Conservation (phyloP, 768 basidiomycete species). For the Peribolospora kevripleyi region DNA sequence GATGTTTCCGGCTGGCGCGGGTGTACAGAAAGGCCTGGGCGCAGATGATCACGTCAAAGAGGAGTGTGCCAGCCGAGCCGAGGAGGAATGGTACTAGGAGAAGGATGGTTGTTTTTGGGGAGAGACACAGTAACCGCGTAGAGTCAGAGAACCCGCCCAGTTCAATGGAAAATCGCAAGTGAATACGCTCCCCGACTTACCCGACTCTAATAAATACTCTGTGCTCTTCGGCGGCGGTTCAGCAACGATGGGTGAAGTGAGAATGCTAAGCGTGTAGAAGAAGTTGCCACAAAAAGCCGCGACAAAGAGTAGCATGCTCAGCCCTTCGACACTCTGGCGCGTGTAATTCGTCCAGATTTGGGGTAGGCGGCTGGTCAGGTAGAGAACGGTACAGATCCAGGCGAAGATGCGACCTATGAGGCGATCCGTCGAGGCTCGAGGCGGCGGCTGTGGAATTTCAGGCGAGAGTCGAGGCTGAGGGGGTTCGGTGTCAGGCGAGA, state of each 20-base stretch:
- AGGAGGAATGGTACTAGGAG: slow-evolving; percentile 35
- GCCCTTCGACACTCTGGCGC: slow-evolving; percentile 32
- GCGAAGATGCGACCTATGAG: slow-evolving; percentile 73
- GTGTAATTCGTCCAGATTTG: slow-evolving; percentile 60
- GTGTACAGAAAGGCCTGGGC: slow-evolving; percentile 54
- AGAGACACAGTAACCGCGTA: neutral
- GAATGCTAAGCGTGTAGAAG: slow-evolving; percentile 38
- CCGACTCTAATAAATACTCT: slow-evolving; percentile 35
- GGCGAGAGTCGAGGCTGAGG: neutral
- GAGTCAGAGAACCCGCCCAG: neutral
- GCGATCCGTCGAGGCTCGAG: slow-evolving; percentile 25
- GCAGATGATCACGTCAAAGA: slow-evolving; percentile 83
- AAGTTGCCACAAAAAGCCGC: slow-evolving; percentile 83
- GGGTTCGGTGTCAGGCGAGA: no score
- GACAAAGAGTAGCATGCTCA: slow-evolving; percentile 78
- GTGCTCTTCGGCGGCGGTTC: neutral
- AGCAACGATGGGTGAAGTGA: neutral
- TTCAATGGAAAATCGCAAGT: neutral
- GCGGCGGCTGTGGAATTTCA: slow-evolving; percentile 7
- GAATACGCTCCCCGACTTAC: neutral
- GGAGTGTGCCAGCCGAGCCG: slow-evolving; percentile 73
- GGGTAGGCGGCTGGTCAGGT: slow-evolving; percentile 76
- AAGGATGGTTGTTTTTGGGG: slow-evolving; percentile 6
- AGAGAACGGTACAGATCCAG: slow-evolving; percentile 80
- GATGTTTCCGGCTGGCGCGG: no score